Evolutionary conservation across 2,329 filamentous ascomycete species (phyloP), one percentile per base, ranked within the genome.

Genomic region (Microdochium paspali): DNA sequence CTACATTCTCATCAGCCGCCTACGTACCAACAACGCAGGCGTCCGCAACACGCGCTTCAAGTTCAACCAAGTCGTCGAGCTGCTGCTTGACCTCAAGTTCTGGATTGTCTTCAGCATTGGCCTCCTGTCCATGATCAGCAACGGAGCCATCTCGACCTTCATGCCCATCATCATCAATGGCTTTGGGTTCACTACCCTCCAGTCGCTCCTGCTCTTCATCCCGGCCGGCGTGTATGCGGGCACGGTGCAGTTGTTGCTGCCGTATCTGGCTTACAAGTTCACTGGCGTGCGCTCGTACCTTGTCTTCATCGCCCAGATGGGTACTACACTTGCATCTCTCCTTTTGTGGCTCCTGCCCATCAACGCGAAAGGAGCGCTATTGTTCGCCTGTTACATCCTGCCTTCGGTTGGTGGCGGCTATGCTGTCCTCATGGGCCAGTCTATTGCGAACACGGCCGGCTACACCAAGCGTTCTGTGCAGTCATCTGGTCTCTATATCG

Each of bases 391-490:
- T 42, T 58, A 67, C 55, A 62, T 54, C 2, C 74, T 85, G 0
- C 67, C 85, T 0, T 85, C 85, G 64, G 46, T 51, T 56, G 10
- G 58, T 56, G 0, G 50, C 53, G 58, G 46, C 72, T 71, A 80
- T 2, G 80, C 78, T 0, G 62, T 82, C 24, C 76, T 82, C 35
- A 82, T 79, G 52, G 74, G 76, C 0, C 82, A 77, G 77, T 77
- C 75, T 2, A 69, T 75, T 2, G 76, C 79, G 50, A 83, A 84
- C 52, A 82, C 82, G 0, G 82, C 77, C 0, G 82, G 83, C 1
- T 80, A 86, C 56, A 86, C 82, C 0, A 87, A 87, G 63, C 77
- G 79, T 51, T 85, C 85, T 56, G 74, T 77, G 10, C 0, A 40
- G 82, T 77, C 0, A 84, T 80, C 0, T 5, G 80, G 74, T 13